A percentile compares a stretch with the other conserved stretches of the same genome.
Evolutionary conservation across 257 asterid species (phyloP).

Genomic region (Sherardia arvensis): DNA sequence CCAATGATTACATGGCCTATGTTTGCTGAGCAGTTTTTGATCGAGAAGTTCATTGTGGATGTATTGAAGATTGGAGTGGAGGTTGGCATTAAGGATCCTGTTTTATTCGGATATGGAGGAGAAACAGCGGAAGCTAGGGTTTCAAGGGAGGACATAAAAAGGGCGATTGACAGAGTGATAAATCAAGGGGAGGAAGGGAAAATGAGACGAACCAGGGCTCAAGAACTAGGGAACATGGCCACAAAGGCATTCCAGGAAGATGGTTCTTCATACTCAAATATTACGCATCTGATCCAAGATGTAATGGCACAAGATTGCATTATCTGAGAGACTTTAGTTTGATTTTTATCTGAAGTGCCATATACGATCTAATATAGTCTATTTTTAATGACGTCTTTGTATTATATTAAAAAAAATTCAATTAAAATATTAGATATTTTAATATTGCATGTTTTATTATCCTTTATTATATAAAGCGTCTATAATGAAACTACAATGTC

Average conservation of each 20-base stretch:
- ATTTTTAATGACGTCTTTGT: too few species aligned
- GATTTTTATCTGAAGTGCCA: too few species aligned
- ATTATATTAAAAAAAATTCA: too few species aligned
- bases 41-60: conserved; percentile 51
- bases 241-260: conserved; percentile 29
- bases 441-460: too few species aligned
- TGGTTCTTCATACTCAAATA: conserved; percentile 40
- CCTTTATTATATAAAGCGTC: too few species aligned
- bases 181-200: conserved; percentile 31
- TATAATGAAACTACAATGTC: too few species aligned
- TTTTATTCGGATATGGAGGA: conserved; percentile 69
- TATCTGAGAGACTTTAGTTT: too few species aligned
- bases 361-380: too few species aligned
- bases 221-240: conserved; percentile 29
- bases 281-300: conserved; percentile 35
- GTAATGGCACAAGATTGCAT: conserved; percentile 8
- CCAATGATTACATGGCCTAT: conserved; percentile 78
- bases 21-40: conserved; percentile 69
- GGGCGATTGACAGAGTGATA: conserved; percentile 37
- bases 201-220: conserved; percentile 26
- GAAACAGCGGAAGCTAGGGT: conserved; percentile 28
- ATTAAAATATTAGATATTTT: too few species aligned
- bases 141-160: conserved; percentile 26
- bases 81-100: conserved; percentile 50
- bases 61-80: conserved; percentile 45